These are phyloP conservation scores for Cladophialophora chaetospira DNA, from an alignment of 2,329 filamentous ascomycete genomes.

Conservation along the genomic window DNA sequence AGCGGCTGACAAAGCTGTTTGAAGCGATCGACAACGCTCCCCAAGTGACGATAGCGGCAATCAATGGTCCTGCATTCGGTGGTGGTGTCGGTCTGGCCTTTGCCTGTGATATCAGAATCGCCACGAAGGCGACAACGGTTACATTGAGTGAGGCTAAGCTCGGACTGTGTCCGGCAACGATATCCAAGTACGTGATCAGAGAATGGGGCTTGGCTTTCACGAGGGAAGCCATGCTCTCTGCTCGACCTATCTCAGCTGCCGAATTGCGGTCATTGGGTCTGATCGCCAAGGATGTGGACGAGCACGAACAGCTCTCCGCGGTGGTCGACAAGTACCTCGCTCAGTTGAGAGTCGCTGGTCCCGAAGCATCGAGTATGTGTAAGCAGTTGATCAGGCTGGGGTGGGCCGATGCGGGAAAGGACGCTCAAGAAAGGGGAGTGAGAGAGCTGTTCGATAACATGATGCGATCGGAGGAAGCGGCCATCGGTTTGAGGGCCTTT, in stretches of 20 bases:
- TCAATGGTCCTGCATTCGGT: conserved; percentile 49
- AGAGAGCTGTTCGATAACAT: conserved; percentile 36
- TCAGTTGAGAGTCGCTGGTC: conserved; percentile 33
- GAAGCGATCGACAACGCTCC: conserved; percentile 43
- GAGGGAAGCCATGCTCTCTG: conserved; percentile 44
- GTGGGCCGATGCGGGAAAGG: conserved; percentile 32
- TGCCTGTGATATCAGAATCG: conserved; percentile 44
- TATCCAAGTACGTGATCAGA: conserved; percentile 45
- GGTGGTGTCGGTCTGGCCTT: conserved; percentile 50
- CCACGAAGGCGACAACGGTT: conserved; percentile 24
- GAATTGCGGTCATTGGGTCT: conserved; percentile 36
- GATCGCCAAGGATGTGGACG: conserved; percentile 31
- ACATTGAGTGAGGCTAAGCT: conserved; percentile 47
- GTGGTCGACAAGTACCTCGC: conserved; percentile 35
- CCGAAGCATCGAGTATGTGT: conserved; percentile 39
- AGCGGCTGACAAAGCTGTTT: conserved; percentile 36
- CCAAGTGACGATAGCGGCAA: conserved; percentile 45
- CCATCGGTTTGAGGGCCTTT: conserved; percentile 34
- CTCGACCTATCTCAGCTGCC: conserved; percentile 34
- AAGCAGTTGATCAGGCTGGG: conserved; percentile 39
- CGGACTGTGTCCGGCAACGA: conserved; percentile 43
- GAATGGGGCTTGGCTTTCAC: conserved; percentile 44
- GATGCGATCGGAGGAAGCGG: conserved; percentile 35
- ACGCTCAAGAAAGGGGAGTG: conserved; percentile 29
- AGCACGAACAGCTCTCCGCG: conserved; percentile 19